These are phyloP conservation scores for Blastobotrys terrestris DNA, from an alignment of 805 yeast species.

Conservation along the genomic window DNA sequence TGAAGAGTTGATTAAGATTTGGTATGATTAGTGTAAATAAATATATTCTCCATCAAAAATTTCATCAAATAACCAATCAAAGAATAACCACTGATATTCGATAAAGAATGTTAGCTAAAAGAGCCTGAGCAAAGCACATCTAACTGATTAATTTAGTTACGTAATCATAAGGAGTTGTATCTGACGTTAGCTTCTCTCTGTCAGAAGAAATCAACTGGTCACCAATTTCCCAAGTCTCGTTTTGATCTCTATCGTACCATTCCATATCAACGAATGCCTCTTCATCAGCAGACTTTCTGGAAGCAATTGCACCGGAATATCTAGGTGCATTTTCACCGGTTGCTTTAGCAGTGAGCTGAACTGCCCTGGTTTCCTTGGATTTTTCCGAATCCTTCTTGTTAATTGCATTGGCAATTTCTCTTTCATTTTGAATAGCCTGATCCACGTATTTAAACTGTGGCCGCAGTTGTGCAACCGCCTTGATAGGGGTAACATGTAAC, in stretches of 20 bases:
- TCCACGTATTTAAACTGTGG: conserved; percentile 80
- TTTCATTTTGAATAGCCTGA: conserved; percentile 38
- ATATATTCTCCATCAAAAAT: not conserved
- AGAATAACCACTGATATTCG: not conserved
- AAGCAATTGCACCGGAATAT: conserved; percentile 61
- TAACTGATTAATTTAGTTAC: conserved; percentile 10
- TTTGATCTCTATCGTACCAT: conserved; percentile 40
- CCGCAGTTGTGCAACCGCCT: conserved; percentile 67
- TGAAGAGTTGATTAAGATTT: conserved; percentile 96
- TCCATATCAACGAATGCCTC: conserved; percentile 42
- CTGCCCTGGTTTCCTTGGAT: conserved; percentile 47
- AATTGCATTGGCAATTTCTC: conserved; percentile 37
- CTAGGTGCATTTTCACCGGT: conserved; percentile 52
- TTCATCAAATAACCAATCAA: too few relatives aligned
- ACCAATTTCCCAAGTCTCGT: conserved; percentile 29
- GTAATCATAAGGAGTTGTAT: conserved; percentile 20
- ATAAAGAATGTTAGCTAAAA: too few relatives aligned
- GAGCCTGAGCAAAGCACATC: too few relatives aligned
- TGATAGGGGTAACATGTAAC: conserved; percentile 59
- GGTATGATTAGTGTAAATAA: conserved; percentile 62
- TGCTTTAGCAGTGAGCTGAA: conserved; percentile 70
- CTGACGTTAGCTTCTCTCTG: conserved; percentile 16
- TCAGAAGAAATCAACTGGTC: conserved; percentile 21
- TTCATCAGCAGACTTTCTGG: conserved; percentile 58
- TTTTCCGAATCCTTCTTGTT: conserved; percentile 27